Conservation (phyloP, 148 eudicot species). For the Rhododendron mucronatum region DNA sequence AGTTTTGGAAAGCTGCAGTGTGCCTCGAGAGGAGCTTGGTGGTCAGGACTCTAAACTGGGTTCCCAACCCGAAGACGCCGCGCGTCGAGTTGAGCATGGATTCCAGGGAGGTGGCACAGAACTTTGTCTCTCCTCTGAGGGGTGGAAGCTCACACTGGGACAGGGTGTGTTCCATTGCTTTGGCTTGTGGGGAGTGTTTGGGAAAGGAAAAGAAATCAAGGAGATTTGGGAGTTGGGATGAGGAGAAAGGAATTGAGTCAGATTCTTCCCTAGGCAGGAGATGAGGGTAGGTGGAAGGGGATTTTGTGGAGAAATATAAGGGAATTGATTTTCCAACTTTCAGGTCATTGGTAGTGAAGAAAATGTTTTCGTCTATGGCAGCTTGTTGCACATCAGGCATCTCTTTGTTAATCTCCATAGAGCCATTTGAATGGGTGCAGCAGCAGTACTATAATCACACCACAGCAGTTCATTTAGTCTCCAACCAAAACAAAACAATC, state of each 20-base stretch:
- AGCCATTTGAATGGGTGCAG: background rate
- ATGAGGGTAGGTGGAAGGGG: conserved; percentile 33
- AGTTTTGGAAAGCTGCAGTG: conserved; percentile 18
- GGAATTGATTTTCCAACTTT: conserved; percentile 37
- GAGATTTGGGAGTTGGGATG: conserved; percentile 32
- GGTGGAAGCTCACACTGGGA: conserved; percentile 37
- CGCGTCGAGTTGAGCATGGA: conserved; percentile 37
- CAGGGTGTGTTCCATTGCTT: conserved; percentile 37
- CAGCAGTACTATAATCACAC: background rate
- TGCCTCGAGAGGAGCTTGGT: background rate
- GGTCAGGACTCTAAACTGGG: conserved; percentile 33
- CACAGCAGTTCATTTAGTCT: background rate
- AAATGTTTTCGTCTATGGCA: conserved; percentile 17
- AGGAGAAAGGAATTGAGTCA: conserved; percentile 56
- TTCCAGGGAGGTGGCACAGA: conserved; percentile 47
- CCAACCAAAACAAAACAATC: background rate
- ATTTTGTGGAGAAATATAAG: conserved; percentile 39
- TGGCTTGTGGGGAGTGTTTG: conserved; percentile 38
- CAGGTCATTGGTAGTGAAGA: conserved; percentile 47
- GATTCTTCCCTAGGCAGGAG: conserved; percentile 49
- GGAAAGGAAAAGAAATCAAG: conserved; percentile 36
- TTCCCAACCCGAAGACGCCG: conserved; percentile 19
- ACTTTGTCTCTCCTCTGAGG: conserved; percentile 33
- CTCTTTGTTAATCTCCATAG: background rate
- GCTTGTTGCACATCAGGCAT: background rate